Evolutionary conservation across 306 rosid genomes (phyloP), one percentile per base, ranked within the genome.

Genomic region (Gillenia trifoliata): DNA sequence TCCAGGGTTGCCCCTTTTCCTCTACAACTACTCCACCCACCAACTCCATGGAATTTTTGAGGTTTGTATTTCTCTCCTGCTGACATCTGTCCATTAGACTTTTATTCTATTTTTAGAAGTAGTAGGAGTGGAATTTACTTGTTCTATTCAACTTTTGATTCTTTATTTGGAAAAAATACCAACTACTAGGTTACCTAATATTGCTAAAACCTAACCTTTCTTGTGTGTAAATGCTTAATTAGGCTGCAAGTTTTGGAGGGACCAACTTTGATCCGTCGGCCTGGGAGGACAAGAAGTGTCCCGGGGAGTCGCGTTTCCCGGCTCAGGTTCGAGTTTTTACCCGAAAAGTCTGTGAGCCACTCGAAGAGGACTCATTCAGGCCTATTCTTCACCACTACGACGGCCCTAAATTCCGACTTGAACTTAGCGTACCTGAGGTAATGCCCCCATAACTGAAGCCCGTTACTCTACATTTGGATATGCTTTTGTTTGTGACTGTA

Each of bases 21-120:
- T 94, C 13, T 94, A 94, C 87, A 94, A 94, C 85, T 94, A 91
- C 85, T 91, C 97, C 63, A 90, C 93, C 56, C 98, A 94, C 89
- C 97, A 94, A 86, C 98, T 94, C 83, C 98, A 94, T 56, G 98
- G 98, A 40, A 83, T 94, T 78, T 94, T 94, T 75, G 98, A 94
- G 98, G 98, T 93, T 73, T 31, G 76, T 76, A 36, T 22, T 49
- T 12, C 3, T 19, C 12, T 17, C 40, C 23, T 0, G 40, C 38
- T 16, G 66, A 61, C 66, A 62, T 20, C 6, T 61, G 38, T 8
- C 66, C 41, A 6, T 29, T 7, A 3, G 40, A 62, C 13, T 7
- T 23, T 8, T 9, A 59, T 11, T 40, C 36, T 71, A 50, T 11
- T 70, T 15, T 12, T 41, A 23, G 23, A 33, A n/a, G 23, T 22